A percentile compares a stretch with the other conserved stretches of the same genome.
Conservation (phyloP, 2,329 filamentous ascomycete species). For the Hypoxylon sp. region DNA sequence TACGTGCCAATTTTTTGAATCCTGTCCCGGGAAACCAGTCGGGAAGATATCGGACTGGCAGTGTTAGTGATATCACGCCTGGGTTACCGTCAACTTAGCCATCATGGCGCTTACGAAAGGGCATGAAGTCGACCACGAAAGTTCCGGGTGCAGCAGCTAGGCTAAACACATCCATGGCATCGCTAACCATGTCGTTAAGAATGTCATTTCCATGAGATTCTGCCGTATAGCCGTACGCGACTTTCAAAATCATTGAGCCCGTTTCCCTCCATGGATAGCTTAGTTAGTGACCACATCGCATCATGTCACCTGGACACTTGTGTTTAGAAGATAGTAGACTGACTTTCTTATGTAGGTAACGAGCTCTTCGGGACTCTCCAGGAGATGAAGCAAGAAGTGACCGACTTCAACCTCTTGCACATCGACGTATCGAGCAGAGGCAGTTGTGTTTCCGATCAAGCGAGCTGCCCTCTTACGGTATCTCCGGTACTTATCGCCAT, state of each 20-base stretch:
- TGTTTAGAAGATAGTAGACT: constrained; percentile 33
- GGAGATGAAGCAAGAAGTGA: constrained; percentile 54
- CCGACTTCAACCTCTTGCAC: constrained; percentile 56
- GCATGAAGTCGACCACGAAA: constrained; percentile 44
- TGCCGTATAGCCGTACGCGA: constrained; percentile 44
- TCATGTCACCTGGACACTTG: neutral
- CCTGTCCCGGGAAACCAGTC: constrained; percentile 42
- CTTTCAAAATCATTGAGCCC: constrained; percentile 41
- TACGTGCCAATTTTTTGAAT: constrained; percentile 37
- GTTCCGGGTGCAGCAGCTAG: constrained; percentile 27
- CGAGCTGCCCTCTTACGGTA: constrained; percentile 56
- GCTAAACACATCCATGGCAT: constrained; percentile 36
- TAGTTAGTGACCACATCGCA: neutral
- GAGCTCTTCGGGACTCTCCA: constrained; percentile 50
- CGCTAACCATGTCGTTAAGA: constrained; percentile 34
- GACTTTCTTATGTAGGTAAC: constrained; percentile 54
- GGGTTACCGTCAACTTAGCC: neutral
- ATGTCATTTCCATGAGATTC: constrained; percentile 38
- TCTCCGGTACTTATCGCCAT: constrained; percentile 50
- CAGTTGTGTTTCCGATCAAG: constrained; percentile 54
- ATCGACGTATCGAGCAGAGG: constrained; percentile 50
- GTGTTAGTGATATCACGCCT: constrained; percentile 1
- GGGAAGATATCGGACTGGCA: constrained; percentile 38
- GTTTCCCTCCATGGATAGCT: constrained; percentile 46
- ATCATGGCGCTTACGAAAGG: constrained; percentile 31